These are phyloP conservation scores for Pyrenophora teres DNA, from an alignment of 2,329 filamentous ascomycete genomes.

Conservation along the genomic window DNA sequence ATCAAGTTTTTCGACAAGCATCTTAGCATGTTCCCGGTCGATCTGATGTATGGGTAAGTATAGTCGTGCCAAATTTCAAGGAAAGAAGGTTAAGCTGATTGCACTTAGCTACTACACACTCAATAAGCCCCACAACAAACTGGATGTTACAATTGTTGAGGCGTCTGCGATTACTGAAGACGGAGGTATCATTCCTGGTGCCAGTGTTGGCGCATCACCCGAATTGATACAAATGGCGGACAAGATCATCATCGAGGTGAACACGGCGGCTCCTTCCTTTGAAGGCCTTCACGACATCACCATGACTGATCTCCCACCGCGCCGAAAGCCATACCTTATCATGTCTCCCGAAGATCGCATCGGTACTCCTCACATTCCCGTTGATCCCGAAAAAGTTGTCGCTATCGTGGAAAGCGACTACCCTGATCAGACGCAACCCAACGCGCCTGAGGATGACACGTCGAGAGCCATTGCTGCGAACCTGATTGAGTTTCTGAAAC, in stretches of 20 bases:
- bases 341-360: slow-evolving; percentile 86
- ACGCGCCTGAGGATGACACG: slow-evolving; percentile 73
- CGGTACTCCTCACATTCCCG: slow-evolving; percentile 78
- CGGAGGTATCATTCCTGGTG: slow-evolving; percentile 85
- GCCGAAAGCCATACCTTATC: slow-evolving; percentile 82
- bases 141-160: slow-evolving; percentile 85
- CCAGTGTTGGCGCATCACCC: slow-evolving; percentile 81
- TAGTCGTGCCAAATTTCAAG: slow-evolving; percentile 17
- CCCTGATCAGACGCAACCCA: slow-evolving; percentile 75
- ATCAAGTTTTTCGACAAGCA: slow-evolving; percentile 96
- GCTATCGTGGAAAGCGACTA: slow-evolving; percentile 86
- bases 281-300: slow-evolving; percentile 88
- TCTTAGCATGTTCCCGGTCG: slow-evolving; percentile 87
- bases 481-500: slow-evolving; percentile 83
- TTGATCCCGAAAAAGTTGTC: slow-evolving; percentile 83
- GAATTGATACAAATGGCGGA: slow-evolving; percentile 90
- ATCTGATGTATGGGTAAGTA: slow-evolving; percentile 71
- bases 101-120: slow-evolving; percentile 74
- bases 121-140: slow-evolving; percentile 71
- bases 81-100: slow-evolving; percentile 7
- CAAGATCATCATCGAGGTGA: slow-evolving; percentile 92
- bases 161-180: slow-evolving; percentile 86
- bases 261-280: slow-evolving; percentile 82
- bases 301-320: slow-evolving; percentile 81
- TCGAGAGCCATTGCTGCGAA: slow-evolving; percentile 76